Base-by-base conservation (phyloP, 2,329 filamentous ascomycete species). In the Elsinoe ampelina region DNA sequence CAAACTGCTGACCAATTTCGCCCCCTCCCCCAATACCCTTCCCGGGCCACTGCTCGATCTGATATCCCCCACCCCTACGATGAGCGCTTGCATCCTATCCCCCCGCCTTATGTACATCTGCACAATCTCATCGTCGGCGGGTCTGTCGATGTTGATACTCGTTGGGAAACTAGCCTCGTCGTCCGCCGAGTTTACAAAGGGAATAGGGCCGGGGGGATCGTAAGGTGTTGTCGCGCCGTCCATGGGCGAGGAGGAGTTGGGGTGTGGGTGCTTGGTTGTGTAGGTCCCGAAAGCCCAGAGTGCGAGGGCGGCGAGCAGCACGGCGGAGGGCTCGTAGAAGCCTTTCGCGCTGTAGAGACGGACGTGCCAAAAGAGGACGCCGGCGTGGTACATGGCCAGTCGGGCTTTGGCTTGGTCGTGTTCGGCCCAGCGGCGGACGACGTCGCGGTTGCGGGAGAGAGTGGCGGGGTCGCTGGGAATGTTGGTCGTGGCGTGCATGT, bases 141-240 rank as follows among this genome's bases (percentile, higher is more conserved):
- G 61, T 17, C 61, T 57, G 15, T 63, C 61, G 39, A 63, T 58
- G 20, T 61, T 58, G 54, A 63, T 63, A 26, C 51, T 56, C n/a
- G 59, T 56, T 11, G 61, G 61, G 17, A 57, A 56, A 45, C 30
- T 47, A 22, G 39, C 47, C 32, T 58, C 50, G 20, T 60, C 60
- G 42, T 61, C 58, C n/a, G 59, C 60, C 2, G 34, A 39, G 19
- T 52, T 52, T 34, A 52, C 32, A n/a, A 38, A 52, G 4, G 48
- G 48, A 8, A 52, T 39, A n/a, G 48, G 48, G 15, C 42, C 54
- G 13, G 32, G 39, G 12, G 42, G 39, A 36, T 97, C 93, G 72
- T 98, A 98, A 1, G 93, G 93, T 6, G 93, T 98, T 38, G 90
- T 89, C 56, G 89, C 89, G 63, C 93, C 93, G 60, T 77, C 75